These are phyloP conservation scores for Telopea speciosissima DNA, from an alignment of 177 flowering plant genomes.

Conservation along the genomic window DNA sequence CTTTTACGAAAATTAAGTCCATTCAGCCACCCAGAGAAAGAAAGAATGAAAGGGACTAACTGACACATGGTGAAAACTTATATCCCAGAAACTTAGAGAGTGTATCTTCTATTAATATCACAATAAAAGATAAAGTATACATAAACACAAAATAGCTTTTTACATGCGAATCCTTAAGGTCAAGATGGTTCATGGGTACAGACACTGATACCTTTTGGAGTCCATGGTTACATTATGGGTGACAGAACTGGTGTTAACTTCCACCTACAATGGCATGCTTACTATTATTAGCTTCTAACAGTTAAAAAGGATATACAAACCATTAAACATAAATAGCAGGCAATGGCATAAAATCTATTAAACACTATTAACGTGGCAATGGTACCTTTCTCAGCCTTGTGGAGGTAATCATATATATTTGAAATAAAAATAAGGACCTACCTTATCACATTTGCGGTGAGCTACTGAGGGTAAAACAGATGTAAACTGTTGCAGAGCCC, in stretches of 20 bases:
- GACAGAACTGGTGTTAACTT: slow-evolving; percentile 15
- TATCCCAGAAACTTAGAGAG: neutral
- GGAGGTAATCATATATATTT: neutral
- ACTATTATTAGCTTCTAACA: neutral
- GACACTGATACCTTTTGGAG: slow-evolving; percentile 30
- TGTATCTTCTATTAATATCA: neutral
- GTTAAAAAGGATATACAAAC: slow-evolving; percentile 1
- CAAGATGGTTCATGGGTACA: neutral
- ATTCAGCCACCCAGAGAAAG: neutral
- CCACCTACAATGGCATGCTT: slow-evolving; percentile 31
- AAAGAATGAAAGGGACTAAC: neutral
- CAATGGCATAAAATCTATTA: neutral
- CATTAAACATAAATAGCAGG: neutral
- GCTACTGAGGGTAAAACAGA: slow-evolving; percentile 31
- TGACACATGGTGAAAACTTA: neutral
- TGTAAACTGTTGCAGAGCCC: slow-evolving; percentile 57
- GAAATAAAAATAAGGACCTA: slow-evolving; percentile 11
- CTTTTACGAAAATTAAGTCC: neutral
- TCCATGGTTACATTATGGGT: slow-evolving; percentile 28
- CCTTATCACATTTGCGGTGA: slow-evolving; percentile 38
- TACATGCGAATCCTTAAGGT: neutral
- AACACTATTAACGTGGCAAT: neutral
- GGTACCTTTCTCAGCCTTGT: neutral
- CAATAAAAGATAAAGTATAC: neutral
- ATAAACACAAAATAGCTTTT: neutral